phyloP scores from a whole-genome alignment of 805 yeast species.

The Saturnispora dispora region DNA sequence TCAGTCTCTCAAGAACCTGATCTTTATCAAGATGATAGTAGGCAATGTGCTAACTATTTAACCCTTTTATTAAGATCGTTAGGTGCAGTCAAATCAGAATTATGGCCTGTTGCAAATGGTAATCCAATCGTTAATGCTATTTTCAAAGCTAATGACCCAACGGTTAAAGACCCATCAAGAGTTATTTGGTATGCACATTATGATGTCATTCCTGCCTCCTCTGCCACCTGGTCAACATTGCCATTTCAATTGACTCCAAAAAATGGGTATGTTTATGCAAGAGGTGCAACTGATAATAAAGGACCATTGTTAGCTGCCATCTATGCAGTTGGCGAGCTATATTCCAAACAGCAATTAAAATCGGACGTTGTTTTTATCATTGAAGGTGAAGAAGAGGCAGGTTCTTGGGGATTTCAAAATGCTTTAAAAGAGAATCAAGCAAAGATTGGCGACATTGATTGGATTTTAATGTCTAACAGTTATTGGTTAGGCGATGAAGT shows the following conservation, averaged over 20 bases:
- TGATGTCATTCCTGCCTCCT: conserved; percentile 80
- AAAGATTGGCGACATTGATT: conserved; percentile 68
- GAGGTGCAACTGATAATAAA: conserved; percentile 92
- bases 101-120: conserved; percentile 66
- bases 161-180: conserved; percentile 26
- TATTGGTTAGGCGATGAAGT: conserved; percentile 86
- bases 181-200: conserved; percentile 92
- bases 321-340: conserved; percentile 73
- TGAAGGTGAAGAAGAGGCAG: conserved; percentile 96
- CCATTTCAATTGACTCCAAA: conserved; percentile 70
- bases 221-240: conserved; percentile 59
- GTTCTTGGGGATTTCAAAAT: conserved; percentile 75
- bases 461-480: conserved; percentile 84
- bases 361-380: conserved; percentile 74
- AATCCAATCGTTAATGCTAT: conserved; percentile 80
- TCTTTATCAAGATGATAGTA: conserved; percentile 63
- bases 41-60: conserved; percentile 77
- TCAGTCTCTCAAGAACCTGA: conserved; percentile 73
- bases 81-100: conserved; percentile 60
- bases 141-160: conserved; percentile 42
- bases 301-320: conserved; percentile 88
- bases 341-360: conserved; percentile 39
- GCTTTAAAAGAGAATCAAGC: conserved; percentile 44
- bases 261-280: conserved; percentile 79
- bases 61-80: conserved; percentile 50